Percentiles rank a stretch among this genome's conserved stretches.
Evolutionary conservation across 1,284 basidiomycete species (phyloP).

Genomic region (Papiliotrema nemorosa): DNA sequence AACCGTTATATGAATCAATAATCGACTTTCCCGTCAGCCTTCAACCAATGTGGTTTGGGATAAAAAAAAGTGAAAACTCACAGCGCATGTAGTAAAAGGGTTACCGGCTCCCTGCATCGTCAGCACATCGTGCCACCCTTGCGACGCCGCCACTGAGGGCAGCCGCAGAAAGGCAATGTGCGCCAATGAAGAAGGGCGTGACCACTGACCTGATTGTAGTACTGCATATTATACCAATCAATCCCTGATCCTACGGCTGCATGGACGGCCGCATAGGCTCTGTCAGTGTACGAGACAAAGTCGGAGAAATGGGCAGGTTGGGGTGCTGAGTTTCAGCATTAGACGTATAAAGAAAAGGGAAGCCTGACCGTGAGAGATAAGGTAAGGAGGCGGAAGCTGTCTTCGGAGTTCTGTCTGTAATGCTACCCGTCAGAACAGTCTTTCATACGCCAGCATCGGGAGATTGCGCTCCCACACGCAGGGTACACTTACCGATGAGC

Average conservation of each 20-base stretch:
- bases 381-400: constrained; percentile 19
- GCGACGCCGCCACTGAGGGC: too few relatives aligned
- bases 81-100: not conserved
- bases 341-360: constrained; percentile 17
- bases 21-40: not conserved
- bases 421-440: not conserved
- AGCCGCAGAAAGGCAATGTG: too few relatives aligned
- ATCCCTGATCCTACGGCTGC: constrained; percentile 18
- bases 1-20: constrained; percentile 1
- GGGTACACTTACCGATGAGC: constrained; percentile 26
- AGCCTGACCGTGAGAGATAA: constrained; percentile 29
- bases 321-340: not conserved
- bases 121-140: too few relatives aligned
- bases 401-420: constrained; percentile 24
- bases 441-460: too few relatives aligned
- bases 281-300: constrained; percentile 3
- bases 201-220: constrained; percentile 30
- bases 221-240: constrained; percentile 36
- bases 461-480: not conserved
- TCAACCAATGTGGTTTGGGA: not conserved
- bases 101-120: too few relatives aligned
- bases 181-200: constrained; percentile 7
- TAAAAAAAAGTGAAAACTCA: not conserved
- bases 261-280: constrained; percentile 19
- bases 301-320: not conserved